Conservation (phyloP, 2,329 filamentous ascomycete species). For the Ilyonectria destructans region DNA sequence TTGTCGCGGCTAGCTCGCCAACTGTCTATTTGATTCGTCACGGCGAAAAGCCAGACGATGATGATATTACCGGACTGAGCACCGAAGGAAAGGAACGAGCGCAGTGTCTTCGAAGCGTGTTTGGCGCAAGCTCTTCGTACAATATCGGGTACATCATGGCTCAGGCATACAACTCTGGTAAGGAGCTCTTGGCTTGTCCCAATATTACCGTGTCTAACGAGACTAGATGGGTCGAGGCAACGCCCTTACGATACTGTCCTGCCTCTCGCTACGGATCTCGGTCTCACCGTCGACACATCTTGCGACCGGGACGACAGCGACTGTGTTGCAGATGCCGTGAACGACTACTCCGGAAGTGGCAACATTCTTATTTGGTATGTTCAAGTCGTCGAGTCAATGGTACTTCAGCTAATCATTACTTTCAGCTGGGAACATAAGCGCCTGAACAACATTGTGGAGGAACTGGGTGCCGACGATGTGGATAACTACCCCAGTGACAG, state of each 20-base stretch:
- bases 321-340: slow-evolving; percentile 68
- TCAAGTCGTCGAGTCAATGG: background rate
- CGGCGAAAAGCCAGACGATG: slow-evolving; percentile 73
- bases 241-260: slow-evolving; percentile 72
- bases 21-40: slow-evolving; percentile 77
- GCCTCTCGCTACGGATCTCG: slow-evolving; percentile 70
- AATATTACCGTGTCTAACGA: background rate
- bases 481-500: slow-evolving; percentile 66
- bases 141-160: slow-evolving; percentile 74
- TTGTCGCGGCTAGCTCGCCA: slow-evolving; percentile 51
- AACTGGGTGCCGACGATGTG: slow-evolving; percentile 66
- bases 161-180: slow-evolving; percentile 66
- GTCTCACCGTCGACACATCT: slow-evolving; percentile 68
- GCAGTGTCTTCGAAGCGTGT: slow-evolving; percentile 72
- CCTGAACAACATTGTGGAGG: slow-evolving; percentile 67
- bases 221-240: slow-evolving; percentile 64
- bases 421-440: slow-evolving; percentile 72
- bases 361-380: slow-evolving; percentile 72
- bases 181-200: background rate
- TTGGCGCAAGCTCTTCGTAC: slow-evolving; percentile 67
- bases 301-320: slow-evolving; percentile 70
- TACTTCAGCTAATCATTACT: background rate
- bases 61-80: slow-evolving; percentile 65
- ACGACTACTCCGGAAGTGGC: slow-evolving; percentile 63
- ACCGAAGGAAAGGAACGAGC: slow-evolving; percentile 69